These are phyloP conservation scores for Clathrospora elynae DNA, from an alignment of 2,329 filamentous ascomycete genomes.

Conservation along the genomic window DNA sequence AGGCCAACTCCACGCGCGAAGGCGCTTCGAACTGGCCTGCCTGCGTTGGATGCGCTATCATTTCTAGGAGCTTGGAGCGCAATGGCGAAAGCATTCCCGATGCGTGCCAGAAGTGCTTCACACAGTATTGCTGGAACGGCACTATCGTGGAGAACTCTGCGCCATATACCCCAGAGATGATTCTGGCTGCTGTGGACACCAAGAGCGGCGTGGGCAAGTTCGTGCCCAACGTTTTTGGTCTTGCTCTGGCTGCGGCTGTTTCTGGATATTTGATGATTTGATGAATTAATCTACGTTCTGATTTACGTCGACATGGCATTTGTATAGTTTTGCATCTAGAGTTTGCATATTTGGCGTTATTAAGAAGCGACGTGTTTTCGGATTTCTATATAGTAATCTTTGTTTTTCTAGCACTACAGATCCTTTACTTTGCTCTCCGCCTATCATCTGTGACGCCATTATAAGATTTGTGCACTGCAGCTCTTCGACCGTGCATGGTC, in stretches of 20 bases:
- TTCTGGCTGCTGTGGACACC: conserved; percentile 22
- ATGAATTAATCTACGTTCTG: conserved; percentile 2
- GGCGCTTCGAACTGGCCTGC: conserved; percentile 67
- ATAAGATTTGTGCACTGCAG: conserved; percentile 12
- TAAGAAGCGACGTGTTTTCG: conserved; percentile 8
- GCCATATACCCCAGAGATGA: conserved; percentile 37
- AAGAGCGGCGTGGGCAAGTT: conserved; percentile 32
- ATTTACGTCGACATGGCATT: no score
- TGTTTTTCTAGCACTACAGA: background rate
- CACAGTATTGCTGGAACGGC: conserved; percentile 93
- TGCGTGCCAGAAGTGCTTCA: conserved; percentile 77
- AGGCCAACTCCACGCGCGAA: conserved; percentile 78
- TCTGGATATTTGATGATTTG: conserved; percentile 24
- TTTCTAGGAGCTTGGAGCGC: conserved; percentile 74
- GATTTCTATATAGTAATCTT: conserved; percentile 7
- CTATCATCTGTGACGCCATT: conserved; percentile 9
- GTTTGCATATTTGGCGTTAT: conserved; percentile 6
- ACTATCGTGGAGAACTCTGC: conserved; percentile 53
- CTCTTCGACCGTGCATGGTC: conserved; percentile 14
- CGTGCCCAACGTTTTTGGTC: conserved; percentile 28
- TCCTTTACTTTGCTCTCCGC: background rate
- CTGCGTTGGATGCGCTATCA: conserved; percentile 86
- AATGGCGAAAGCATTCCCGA: conserved; percentile 71
- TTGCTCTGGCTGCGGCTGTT: conserved; percentile 25
- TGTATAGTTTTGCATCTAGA: no score